These are phyloP conservation scores for Abortiporus biennis DNA, from an alignment of 1,284 basidiomycete genomes.

Conservation along the genomic window DNA sequence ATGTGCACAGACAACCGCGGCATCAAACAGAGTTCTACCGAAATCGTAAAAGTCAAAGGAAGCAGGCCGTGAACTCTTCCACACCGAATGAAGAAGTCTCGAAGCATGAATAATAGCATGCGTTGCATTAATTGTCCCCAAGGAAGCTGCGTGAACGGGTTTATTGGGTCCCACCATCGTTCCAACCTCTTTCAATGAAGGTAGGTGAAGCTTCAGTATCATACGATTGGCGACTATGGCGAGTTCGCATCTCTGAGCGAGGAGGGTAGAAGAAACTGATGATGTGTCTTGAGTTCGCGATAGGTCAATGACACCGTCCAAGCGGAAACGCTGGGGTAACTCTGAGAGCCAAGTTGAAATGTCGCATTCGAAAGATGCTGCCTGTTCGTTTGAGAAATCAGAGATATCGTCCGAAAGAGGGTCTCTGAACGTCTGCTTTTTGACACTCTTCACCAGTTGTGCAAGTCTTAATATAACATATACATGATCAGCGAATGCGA, in stretches of 20 bases:
- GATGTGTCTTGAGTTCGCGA: conserved; percentile 12
- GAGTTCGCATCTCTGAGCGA: conserved; percentile 52
- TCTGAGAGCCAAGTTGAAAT: conserved; percentile 46
- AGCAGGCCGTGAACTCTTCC: conserved; percentile 31
- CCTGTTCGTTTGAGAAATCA: conserved; percentile 44
- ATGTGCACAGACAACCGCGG: conserved; percentile 56
- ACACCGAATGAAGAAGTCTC: conserved; percentile 34
- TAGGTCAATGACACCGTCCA: conserved; percentile 27
- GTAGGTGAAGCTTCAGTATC: conserved; percentile 59
- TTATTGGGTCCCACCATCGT: conserved; percentile 14
- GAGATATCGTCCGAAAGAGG: conserved; percentile 25
- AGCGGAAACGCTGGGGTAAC: conserved; percentile 38
- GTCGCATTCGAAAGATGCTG: conserved; percentile 47
- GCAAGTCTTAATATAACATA: conserved; percentile 28
- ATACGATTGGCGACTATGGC: conserved; percentile 52
- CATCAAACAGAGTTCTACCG: conserved; percentile 52
- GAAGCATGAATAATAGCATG: conserved; percentile 50
- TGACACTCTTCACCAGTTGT: conserved; percentile 44
- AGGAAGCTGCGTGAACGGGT: conserved; percentile 41
- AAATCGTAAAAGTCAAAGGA: conserved; percentile 58
- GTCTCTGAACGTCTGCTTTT: conserved; percentile 36
- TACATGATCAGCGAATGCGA: not conserved
- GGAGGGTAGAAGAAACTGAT: conserved; percentile 21
- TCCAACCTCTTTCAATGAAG: conserved; percentile 43
- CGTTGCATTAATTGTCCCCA: conserved; percentile 54